Percentiles rank a stretch among this genome's conserved stretches.
Evolutionary conservation across 2,329 filamentous ascomycete genomes (phyloP).

Genomic region (Penicillium thymicola): DNA sequence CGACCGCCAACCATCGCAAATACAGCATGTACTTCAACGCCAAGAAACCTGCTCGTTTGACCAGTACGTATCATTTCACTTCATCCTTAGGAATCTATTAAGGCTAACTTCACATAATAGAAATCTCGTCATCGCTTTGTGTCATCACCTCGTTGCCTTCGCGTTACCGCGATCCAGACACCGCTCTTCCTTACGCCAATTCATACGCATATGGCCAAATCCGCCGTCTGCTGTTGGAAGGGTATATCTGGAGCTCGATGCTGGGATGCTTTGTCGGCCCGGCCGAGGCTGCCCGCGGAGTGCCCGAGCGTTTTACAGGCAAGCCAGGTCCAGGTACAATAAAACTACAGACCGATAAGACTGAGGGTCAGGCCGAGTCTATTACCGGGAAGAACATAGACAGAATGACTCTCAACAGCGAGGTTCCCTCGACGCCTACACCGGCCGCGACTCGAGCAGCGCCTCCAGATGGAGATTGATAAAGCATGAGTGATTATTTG

Average conservation of each 20-base stretch:
- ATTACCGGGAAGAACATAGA: background rate
- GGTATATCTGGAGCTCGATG: constrained; percentile 78
- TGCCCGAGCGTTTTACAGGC: constrained; percentile 69
- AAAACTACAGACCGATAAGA: background rate
- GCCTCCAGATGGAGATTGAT: constrained; percentile 16
- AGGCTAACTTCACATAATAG: constrained; percentile 25
- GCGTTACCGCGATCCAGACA: constrained; percentile 79
- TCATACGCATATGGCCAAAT: constrained; percentile 74
- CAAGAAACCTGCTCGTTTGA: constrained; percentile 47
- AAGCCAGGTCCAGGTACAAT: constrained; percentile 4
- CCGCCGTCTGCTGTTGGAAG: constrained; percentile 66
- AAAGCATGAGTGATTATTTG: constrained; percentile 1
- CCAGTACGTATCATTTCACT: constrained; percentile 37
- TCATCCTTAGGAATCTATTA: background rate
- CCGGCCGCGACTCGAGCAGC: background rate
- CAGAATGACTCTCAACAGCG: background rate
- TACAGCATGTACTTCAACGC: constrained; percentile 56
- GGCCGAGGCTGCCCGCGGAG: constrained; percentile 60
- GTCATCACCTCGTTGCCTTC: constrained; percentile 80
- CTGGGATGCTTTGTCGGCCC: constrained; percentile 80
- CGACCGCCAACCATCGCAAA: constrained; percentile 53
- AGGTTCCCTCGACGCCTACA: constrained; percentile 3
- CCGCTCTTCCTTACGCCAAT: constrained; percentile 77
- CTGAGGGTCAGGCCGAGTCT: constrained; percentile 13
- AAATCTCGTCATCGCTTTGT: constrained; percentile 58